A percentile compares a stretch with the other conserved stretches of the same genome.
These are phyloP conservation scores for Phytophthora meadii DNA, from an alignment of 352 stramenopile species.

Conservation along the genomic window DNA sequence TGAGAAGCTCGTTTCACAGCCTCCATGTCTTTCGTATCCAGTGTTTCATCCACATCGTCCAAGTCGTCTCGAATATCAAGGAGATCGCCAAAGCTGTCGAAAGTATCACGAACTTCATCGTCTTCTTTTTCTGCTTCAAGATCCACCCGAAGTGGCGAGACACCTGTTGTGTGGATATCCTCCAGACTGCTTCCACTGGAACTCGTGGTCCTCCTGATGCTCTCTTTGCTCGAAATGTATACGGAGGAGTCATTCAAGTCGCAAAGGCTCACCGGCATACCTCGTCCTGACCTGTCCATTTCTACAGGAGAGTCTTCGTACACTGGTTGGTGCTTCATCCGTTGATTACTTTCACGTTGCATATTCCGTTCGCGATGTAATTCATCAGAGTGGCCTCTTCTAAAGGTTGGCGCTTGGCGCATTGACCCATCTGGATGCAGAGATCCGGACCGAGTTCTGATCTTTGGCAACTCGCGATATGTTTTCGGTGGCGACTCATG, in stretches of 20 bases:
- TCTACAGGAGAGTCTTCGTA: constrained; percentile 26
- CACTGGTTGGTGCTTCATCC: constrained; percentile 6
- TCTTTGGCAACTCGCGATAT: constrained; percentile 17
- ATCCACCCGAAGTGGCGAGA: constrained; percentile 21
- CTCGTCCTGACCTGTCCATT: constrained; percentile 25
- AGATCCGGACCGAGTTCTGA: constrained; percentile 18
- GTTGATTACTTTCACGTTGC: constrained; percentile 10
- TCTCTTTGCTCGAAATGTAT: constrained; percentile 39
- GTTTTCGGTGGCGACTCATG: constrained; percentile 9
- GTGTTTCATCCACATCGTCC: constrained; percentile 47
- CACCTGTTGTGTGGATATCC: constrained; percentile 7
- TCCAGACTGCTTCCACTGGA: constrained; percentile 42
- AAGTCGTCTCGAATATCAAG: constrained; percentile 38
- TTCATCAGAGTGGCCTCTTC: constrained; percentile 24
- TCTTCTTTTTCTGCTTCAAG: constrained; percentile 34
- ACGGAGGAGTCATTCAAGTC: constrained; percentile 23
- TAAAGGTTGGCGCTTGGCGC: constrained; percentile 17
- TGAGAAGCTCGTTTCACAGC: constrained; percentile 39
- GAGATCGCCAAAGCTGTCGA: constrained; percentile 45
- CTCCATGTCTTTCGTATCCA: constrained; percentile 53
- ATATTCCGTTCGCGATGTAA: constrained; percentile 8
- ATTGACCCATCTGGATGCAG: constrained; percentile 7
- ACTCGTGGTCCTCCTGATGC: constrained; percentile 42
- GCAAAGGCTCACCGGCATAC: constrained; percentile 20
- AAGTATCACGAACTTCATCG: constrained; percentile 31